Conservation (phyloP, 345 rosid species). For the Rhizophora apiculata region DNA sequence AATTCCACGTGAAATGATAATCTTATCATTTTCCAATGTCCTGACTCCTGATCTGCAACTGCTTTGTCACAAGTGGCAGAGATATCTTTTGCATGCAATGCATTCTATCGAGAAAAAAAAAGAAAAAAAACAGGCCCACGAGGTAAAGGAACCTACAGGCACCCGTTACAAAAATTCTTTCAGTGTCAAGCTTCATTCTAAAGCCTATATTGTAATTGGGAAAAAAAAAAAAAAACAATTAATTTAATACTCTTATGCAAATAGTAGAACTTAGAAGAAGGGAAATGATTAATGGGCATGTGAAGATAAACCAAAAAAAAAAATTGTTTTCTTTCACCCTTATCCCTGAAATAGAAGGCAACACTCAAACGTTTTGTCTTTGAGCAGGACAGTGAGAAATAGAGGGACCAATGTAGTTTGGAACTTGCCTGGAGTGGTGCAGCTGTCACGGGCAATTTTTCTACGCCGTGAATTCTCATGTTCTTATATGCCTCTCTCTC, state of each 20-base stretch:
- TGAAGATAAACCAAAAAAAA: slow-evolving; percentile 14
- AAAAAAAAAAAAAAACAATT: background rate
- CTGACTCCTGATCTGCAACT: too few species aligned
- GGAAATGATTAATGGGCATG: slow-evolving; percentile 15
- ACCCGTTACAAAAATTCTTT: background rate
- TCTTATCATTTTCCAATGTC: too few species aligned
- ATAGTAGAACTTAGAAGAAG: background rate
- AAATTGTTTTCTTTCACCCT: slow-evolving; percentile 15
- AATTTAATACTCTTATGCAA: background rate
- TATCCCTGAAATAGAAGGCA: slow-evolving; percentile 16
- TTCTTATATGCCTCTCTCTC: background rate
- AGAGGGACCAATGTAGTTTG: slow-evolving; percentile 30
- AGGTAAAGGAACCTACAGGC: too few species aligned
- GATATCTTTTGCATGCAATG: too few species aligned
- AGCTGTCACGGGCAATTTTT: slow-evolving; percentile 39
- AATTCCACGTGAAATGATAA: background rate
- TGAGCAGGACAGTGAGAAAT: background rate
- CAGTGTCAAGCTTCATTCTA: background rate
- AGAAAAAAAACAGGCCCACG: too few species aligned
- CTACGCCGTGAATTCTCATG: slow-evolving; percentile 7
- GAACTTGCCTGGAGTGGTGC: slow-evolving; percentile 30
- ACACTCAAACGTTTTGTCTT: slow-evolving; percentile 30
- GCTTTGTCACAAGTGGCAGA: too few species aligned
- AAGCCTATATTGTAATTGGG: background rate
- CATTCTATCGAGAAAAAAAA: too few species aligned